Evolutionary conservation across 2,329 filamentous ascomycete genomes (phyloP).

Genomic region (Fusarium caatingaense): DNA sequence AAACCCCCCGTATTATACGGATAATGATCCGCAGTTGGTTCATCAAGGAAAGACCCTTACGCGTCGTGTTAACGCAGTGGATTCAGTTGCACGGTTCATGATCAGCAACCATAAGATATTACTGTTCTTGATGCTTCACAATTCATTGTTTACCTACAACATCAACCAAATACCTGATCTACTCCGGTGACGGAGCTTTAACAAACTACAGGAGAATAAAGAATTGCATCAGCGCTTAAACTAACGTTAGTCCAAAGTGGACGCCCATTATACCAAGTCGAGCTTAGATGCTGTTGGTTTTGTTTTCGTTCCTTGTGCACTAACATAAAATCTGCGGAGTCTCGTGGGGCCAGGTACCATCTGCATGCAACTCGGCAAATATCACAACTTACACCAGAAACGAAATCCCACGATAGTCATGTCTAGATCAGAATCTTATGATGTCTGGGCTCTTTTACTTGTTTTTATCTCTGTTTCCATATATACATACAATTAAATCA

Average conservation of each 20-base stretch:
- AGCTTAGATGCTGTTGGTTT: slow-evolving; percentile 19
- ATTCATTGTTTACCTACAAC: not conserved
- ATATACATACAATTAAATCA: not conserved
- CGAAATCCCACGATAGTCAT: not conserved
- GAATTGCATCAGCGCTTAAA: slow-evolving; percentile 3
- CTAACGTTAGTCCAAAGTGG: slow-evolving; percentile 5
- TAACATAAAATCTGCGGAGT: slow-evolving; percentile 7
- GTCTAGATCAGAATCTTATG: slow-evolving; percentile 16
- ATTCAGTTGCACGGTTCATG: not conserved
- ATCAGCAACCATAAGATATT: not conserved
- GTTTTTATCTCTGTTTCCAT: too few relatives aligned
- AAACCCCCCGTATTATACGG: not conserved
- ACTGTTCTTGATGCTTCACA: not conserved
- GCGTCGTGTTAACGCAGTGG: not conserved
- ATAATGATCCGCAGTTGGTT: not conserved
- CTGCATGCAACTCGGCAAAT: not conserved
- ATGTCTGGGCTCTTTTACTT: not conserved
- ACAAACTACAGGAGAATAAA: slow-evolving; percentile 1
- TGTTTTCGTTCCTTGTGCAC: slow-evolving; percentile 8
- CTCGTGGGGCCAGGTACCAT: slow-evolving; percentile 10
- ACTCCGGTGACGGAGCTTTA: slow-evolving; percentile 7
- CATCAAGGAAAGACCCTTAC: slow-evolving; percentile 17
- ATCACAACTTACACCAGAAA: slow-evolving; percentile 6
- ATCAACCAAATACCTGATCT: slow-evolving; percentile 1
- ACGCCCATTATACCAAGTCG: slow-evolving; percentile 13